A percentile compares a stretch with the other conserved stretches of the same genome.
Evolutionary conservation across 331 rosid species (phyloP).

Genomic region (Quercus lobata): DNA sequence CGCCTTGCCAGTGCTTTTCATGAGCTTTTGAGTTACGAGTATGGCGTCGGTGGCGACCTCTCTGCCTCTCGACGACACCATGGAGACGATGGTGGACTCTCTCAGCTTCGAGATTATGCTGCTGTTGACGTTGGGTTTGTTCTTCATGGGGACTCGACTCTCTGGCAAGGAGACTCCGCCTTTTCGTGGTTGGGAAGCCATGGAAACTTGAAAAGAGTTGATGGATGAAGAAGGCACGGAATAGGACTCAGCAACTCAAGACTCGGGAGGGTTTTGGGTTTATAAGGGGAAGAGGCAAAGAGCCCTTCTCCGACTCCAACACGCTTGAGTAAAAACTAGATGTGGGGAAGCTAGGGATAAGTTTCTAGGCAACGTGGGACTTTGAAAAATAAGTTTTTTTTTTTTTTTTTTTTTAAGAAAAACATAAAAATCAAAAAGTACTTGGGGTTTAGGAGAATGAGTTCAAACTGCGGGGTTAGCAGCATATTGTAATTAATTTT

Average conservation of each 20-base stretch:
- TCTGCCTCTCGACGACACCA: conserved; percentile 36
- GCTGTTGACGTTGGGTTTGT: conserved; percentile 6
- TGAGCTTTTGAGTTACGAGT: conserved; percentile 56
- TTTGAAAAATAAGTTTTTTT: too few species aligned
- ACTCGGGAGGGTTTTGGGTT: neutral
- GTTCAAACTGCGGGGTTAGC: too few species aligned
- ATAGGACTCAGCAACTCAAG: too few species aligned
- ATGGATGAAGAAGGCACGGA: neutral
- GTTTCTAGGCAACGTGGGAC: too few species aligned
- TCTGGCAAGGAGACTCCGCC: conserved; percentile 87
- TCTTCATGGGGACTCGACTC: conserved; percentile 37
- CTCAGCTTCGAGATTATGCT: conserved; percentile 47
- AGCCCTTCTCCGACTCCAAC: too few species aligned
- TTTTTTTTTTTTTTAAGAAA: too few species aligned
- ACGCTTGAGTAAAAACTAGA: too few species aligned
- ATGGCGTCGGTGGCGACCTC: conserved; percentile 19
- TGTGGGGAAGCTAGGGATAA: too few species aligned
- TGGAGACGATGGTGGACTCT: conserved; percentile 44
- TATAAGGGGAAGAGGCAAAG: too few species aligned
- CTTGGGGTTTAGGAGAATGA: too few species aligned
- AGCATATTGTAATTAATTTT: too few species aligned
- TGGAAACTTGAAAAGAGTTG: neutral
- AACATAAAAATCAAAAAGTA: too few species aligned
- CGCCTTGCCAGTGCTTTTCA: conserved; percentile 85
- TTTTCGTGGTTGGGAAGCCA: conserved; percentile 65